Evolutionary conservation across 805 yeast species (phyloP).

Genomic region (Barnettozyma wickerhamii): DNA sequence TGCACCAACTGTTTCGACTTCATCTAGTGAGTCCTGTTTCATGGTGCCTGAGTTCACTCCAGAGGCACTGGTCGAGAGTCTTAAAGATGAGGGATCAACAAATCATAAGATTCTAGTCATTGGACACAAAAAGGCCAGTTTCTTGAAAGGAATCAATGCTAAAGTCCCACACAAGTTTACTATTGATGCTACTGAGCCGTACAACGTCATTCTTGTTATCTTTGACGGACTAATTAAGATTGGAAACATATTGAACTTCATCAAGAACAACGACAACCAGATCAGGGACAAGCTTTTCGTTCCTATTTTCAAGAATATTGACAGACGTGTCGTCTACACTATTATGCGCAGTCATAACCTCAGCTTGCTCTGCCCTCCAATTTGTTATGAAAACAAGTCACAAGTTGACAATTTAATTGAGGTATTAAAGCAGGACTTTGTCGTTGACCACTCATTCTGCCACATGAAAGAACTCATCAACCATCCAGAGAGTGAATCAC

Average conservation of each 20-base stretch:
- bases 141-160: conserved; percentile 17
- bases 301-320: conserved; percentile 24
- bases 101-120: conserved; percentile 21
- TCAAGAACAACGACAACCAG: conserved; percentile 13
- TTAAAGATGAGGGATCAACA: background rate
- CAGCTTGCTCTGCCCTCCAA: conserved; percentile 24
- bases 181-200: conserved; percentile 14
- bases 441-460: conserved; percentile 9
- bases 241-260: conserved; percentile 26
- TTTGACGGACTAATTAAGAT: conserved; percentile 27
- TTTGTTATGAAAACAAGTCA: conserved; percentile 16
- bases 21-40: conserved; percentile 10
- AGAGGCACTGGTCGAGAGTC: background rate
- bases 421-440: conserved; percentile 17
- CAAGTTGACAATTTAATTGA: conserved; percentile 20
- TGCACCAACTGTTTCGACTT: background rate
- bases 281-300: conserved; percentile 16
- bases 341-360: conserved; percentile 16
- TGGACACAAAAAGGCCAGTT: conserved; percentile 21
- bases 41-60: conserved; percentile 19
- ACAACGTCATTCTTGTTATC: conserved; percentile 19
- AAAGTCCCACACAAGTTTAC: conserved; percentile 18
- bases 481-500: too few relatives aligned
- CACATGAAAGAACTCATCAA: background rate
- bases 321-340: conserved; percentile 16